Evolutionary conservation across 306 rosid species (phyloP), one percentile per base, ranked within the genome.

Genomic region (Vicia sativa): DNA sequence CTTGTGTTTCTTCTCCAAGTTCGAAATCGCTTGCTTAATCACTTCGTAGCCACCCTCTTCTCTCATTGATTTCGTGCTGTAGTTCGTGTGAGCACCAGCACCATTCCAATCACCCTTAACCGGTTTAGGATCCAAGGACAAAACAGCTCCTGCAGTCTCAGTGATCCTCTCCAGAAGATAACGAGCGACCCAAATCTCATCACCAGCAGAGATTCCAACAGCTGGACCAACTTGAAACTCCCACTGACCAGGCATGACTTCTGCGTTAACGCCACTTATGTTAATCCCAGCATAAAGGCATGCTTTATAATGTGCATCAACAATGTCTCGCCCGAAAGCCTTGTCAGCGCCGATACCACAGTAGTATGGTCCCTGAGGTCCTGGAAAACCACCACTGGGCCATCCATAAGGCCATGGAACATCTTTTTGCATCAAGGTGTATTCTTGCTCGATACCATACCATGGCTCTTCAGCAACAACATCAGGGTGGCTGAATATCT

Each of bases 181-280:
- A 65, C 98, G 96, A 74, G 98, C 88, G 48, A 70, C 82, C 98
- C 96, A 92, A 62, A 92, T 3, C 62, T 92, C 95, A 34, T 92
- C 98, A 55, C 81, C 96, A 11, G 96, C 86, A 28, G 96, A 84
- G 34, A 92, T 86, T 19, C 98, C 98, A 13, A 86, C 87, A 0
- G 89, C 34, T 4, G 98, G 98, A 70, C 98, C 98, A 76, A 92
- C 98, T 92, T 92, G 98, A 61, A 84, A 92, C 52, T 92, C 98
- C 98, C 98, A 92, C 93, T 92, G 98, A 11, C 96, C 95, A 0
- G 98, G 98, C 98, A 92, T 89, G 49, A 92, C 98, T 87, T 92
- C 98, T 31, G 87, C 98, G 9, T 92, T 92, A 62, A 89, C 81
- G 3, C 98, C 98, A 70, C 98, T 79, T 25, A 92, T 87, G 83